Evolutionary conservation across 306 rosid genomes (phyloP).

Genomic region (Fragaria nilgerrensis): DNA sequence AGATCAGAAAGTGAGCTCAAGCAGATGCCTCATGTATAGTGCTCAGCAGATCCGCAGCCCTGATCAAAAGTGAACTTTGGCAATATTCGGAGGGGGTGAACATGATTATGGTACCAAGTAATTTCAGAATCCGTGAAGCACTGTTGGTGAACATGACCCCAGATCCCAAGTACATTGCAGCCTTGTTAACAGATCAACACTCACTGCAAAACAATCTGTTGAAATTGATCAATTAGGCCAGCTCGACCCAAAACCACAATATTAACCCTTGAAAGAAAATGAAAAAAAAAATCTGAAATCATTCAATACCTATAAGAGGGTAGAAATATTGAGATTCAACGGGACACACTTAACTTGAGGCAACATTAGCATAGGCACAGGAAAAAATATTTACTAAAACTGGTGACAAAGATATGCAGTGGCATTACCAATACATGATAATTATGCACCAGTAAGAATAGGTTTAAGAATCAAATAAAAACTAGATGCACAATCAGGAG

Average conservation of each 20-base stretch:
- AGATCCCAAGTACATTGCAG: neutral
- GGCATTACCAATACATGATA: neutral
- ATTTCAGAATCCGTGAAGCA: neutral
- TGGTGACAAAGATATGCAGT: neutral
- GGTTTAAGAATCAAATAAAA: neutral
- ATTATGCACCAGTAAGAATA: neutral
- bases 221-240: neutral
- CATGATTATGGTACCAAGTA: neutral
- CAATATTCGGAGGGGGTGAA: neutral
- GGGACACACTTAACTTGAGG: neutral
- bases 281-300: neutral
- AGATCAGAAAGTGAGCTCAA: neutral
- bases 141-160: neutral
- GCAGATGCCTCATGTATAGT: conserved; percentile 9
- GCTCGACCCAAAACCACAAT: neutral
- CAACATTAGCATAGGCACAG: neutral
- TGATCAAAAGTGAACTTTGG: neutral
- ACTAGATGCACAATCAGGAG: neutral
- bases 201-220: conserved; percentile 18
- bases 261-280: neutral
- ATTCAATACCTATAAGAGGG: neutral
- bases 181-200: neutral
- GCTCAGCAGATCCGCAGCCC: neutral
- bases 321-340: neutral
- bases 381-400: too few species aligned